Percentiles rank a stretch among this genome's conserved stretches.
Conservation (phyloP, 176 grass and related monocot genomes). For the Pharus latifolius region DNA sequence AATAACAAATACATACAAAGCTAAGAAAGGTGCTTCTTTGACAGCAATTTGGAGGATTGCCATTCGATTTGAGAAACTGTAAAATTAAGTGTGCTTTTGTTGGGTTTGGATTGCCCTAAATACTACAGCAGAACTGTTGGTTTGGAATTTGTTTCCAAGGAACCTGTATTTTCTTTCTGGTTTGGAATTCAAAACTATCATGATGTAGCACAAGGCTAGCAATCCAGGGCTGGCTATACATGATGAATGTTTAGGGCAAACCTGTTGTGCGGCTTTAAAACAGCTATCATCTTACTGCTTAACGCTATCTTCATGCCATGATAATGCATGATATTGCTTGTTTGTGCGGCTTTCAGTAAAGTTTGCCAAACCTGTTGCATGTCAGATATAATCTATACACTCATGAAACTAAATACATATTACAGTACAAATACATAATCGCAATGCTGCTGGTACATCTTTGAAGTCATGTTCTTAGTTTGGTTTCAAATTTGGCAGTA, state of each 20-base stretch:
- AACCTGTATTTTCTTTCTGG: not conserved
- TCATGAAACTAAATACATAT: conserved; percentile 11
- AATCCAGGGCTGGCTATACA: no score
- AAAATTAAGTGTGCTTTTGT: conserved; percentile 18
- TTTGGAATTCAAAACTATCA: not conserved
- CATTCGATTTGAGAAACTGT: not conserved
- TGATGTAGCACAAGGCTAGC: no score
- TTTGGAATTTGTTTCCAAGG: not conserved
- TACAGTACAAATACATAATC: conserved; percentile 1
- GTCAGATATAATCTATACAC: not conserved
- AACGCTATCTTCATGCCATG: no score
- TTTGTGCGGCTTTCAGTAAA: not conserved
- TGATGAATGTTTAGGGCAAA: no score
- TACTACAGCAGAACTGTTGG: not conserved
- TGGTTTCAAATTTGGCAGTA: conserved; percentile 11
- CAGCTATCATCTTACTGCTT: no score
- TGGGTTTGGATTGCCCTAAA: conserved; percentile 5
- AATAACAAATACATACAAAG: not conserved
- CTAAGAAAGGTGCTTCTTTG: no score
- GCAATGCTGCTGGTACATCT: not conserved
- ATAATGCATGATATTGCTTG: no score
- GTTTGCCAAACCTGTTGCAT: not conserved
- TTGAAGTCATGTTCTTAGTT: not conserved
- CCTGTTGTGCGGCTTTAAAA: no score
- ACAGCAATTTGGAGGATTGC: not conserved